Conservation (phyloP, 805 yeast genomes). For the Hanseniaspora mollemarum region DNA sequence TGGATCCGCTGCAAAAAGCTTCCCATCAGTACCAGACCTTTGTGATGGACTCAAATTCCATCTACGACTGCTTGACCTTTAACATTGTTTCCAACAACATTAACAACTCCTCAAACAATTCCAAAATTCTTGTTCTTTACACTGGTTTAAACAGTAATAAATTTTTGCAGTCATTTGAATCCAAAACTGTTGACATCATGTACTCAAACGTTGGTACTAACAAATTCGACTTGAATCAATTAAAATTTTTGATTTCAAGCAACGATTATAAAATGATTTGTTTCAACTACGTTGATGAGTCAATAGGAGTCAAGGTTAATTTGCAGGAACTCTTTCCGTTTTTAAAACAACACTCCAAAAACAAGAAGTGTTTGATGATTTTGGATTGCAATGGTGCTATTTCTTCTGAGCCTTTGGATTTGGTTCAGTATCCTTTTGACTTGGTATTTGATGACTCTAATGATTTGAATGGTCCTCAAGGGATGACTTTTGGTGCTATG, state of each 20-base stretch:
- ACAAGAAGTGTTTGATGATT: slow-evolving; percentile 72
- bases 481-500: slow-evolving; percentile 66
- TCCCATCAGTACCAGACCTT: slow-evolving; percentile 58
- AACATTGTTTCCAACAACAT: slow-evolving; percentile 18
- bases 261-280: slow-evolving; percentile 58
- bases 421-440: slow-evolving; percentile 82
- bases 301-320: slow-evolving; percentile 81
- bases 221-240: slow-evolving; percentile 43
- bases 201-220: slow-evolving; percentile 67
- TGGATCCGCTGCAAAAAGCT: slow-evolving; percentile 31
- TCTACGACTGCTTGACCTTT: slow-evolving; percentile 4
- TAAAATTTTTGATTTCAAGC: slow-evolving; percentile 35
- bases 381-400: slow-evolving; percentile 95
- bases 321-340: slow-evolving; percentile 50
- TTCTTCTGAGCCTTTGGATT: slow-evolving; percentile 76
- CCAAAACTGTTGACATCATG: slow-evolving; percentile 49
- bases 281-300: slow-evolving; percentile 91
- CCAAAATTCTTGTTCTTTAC: slow-evolving; percentile 62
- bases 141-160: slow-evolving; percentile 83
- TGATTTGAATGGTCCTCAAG: slow-evolving; percentile 91
- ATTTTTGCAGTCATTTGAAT: slow-evolving; percentile 62
- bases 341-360: slow-evolving; percentile 40
- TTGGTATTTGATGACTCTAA: slow-evolving; percentile 83
- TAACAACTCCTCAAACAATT: slow-evolving; percentile 21
- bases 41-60: slow-evolving; percentile 41